Percentiles rank a stretch among this genome's conserved stretches.
Conservation (phyloP, 768 basidiomycete genomes). For the Phlegmacium glaucopus region DNA sequence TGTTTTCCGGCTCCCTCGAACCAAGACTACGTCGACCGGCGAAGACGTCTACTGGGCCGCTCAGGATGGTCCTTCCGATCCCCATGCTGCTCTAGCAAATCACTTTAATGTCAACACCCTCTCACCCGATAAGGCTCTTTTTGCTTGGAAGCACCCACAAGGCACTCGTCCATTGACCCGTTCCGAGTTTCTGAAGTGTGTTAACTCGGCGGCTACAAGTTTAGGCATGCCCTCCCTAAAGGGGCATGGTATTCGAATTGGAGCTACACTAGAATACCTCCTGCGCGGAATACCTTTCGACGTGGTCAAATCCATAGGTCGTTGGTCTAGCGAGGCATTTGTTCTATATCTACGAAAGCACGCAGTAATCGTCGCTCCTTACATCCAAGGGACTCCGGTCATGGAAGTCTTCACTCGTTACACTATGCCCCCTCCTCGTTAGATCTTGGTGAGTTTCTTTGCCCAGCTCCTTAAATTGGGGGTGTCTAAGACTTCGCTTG, state of each 20-base stretch:
- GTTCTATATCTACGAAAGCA: constrained; percentile 26
- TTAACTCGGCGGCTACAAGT: no score
- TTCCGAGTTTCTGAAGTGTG: constrained; percentile 2
- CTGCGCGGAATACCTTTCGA: constrained; percentile 19
- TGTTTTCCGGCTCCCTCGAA: constrained; percentile 13
- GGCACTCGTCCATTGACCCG: constrained; percentile 4
- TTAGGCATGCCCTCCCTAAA: constrained; percentile 8
- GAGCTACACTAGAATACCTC: constrained; percentile 23
- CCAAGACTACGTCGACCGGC: constrained; percentile 5
- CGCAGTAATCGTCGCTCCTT: constrained; percentile 4
- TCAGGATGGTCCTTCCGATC: constrained; percentile 19
- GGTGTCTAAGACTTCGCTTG: no score
- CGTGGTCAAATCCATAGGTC: constrained; percentile 22
- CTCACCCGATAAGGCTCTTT: constrained; percentile 4
- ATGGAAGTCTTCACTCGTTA: no score
- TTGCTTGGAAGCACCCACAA: not conserved
- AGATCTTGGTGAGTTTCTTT: no score
- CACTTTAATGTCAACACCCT: constrained; percentile 25
- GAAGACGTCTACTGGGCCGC: constrained; percentile 23
- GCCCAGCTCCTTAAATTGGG: no score
- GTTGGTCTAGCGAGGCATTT: constrained; percentile 31
- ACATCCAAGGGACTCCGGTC: no score
- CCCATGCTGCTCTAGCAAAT: constrained; percentile 12
- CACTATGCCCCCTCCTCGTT: no score
- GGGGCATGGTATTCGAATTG: constrained; percentile 29